Evolutionary conservation across 2,329 filamentous ascomycete genomes (phyloP).

Genomic region (Cadophora gregata): DNA sequence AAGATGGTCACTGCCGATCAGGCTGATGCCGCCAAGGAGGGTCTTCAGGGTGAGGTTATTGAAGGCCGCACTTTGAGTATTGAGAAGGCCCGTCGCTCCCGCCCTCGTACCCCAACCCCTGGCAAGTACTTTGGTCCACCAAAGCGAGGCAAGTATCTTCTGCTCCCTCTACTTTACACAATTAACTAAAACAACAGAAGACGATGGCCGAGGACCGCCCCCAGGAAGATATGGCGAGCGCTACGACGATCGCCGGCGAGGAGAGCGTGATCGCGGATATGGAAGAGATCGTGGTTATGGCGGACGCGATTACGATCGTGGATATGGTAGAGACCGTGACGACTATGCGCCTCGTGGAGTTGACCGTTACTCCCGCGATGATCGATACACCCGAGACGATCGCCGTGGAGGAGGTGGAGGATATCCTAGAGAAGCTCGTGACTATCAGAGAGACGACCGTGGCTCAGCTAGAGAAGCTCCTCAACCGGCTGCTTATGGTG

Average conservation of each 20-base stretch:
- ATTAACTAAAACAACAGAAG: conserved; percentile 50
- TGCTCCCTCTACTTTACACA: conserved; percentile 47
- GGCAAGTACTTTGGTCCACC: conserved; percentile 99
- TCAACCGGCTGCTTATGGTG: conserved; percentile 50
- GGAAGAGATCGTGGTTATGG: too few relatives aligned
- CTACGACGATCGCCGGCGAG: conserved; percentile 53
- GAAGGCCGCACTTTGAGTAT: conserved; percentile 97
- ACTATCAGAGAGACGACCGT: conserved; percentile 57
- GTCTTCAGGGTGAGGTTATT: conserved; percentile 91
- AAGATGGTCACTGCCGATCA: conserved; percentile 97
- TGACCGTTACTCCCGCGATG: conserved; percentile 45
- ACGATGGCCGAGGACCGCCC: conserved; percentile 54
- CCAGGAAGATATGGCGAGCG: conserved; percentile 50
- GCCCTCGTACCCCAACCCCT: conserved; percentile 93
- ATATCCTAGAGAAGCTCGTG: conserved; percentile 51
- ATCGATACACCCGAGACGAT: conserved; percentile 43
- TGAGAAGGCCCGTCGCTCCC: conserved; percentile 95
- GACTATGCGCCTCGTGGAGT: conserved; percentile 46
- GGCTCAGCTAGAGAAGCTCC: conserved; percentile 49
- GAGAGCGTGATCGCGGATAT: too few relatives aligned
- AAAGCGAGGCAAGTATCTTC: conserved; percentile 80
- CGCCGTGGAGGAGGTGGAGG: conserved; percentile 55
- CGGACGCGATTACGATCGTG: conserved; percentile 40
- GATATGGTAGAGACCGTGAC: conserved; percentile 49
- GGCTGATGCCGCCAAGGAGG: conserved; percentile 96